These are phyloP conservation scores for Carex kokanica DNA, from an alignment of 176 grass and related monocot species.

Conservation along the genomic window DNA sequence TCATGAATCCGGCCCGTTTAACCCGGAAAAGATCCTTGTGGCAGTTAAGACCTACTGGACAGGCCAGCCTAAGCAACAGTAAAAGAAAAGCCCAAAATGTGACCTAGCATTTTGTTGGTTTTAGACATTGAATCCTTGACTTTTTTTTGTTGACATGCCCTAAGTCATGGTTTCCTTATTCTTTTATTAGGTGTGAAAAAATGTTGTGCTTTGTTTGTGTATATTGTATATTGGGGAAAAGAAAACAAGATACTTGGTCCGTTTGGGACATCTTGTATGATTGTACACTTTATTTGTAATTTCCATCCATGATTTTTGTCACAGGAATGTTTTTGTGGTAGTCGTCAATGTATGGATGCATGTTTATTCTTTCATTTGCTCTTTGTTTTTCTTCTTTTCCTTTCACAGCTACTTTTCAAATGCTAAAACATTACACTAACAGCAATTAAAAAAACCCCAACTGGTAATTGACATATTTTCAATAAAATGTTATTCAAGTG, in stretches of 20 bases:
- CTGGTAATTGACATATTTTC: neutral
- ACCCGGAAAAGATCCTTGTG: constrained; percentile 71
- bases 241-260: neutral
- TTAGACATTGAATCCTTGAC: neutral
- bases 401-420: neutral
- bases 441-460: neutral
- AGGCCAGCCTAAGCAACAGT: constrained; percentile 30
- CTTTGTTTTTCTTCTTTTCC: neutral
- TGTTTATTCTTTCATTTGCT: neutral
- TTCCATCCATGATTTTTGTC: neutral
- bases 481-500: neutral
- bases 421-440: neutral
- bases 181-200: constrained; percentile 12
- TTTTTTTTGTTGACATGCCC: neutral
- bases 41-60: constrained; percentile 83
- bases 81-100: neutral
- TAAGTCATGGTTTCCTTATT: neutral
- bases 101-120: neutral
- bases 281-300: neutral
- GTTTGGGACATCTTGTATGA: neutral
- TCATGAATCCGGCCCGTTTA: constrained; percentile 69
- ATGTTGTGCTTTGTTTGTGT: neutral
- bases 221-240: constrained; percentile 4
- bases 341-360: too few relatives aligned
- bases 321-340: neutral